Evolutionary conservation across 2,329 filamentous ascomycete species (phyloP).

Genomic region (Onygena corvina): DNA sequence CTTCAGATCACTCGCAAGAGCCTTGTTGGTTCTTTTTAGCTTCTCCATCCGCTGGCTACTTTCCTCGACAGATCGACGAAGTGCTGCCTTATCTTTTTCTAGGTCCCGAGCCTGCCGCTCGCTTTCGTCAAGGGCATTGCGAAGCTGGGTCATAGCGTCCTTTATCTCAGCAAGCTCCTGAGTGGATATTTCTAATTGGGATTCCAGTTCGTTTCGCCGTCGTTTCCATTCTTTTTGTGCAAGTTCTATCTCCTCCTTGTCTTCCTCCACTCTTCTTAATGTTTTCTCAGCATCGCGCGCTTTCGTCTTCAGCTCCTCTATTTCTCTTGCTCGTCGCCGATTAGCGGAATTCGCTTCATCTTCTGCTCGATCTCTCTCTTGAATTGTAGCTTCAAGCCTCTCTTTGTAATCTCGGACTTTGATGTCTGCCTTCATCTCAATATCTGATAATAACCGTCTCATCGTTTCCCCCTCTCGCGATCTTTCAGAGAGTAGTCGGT

Average conservation of each 20-base stretch:
- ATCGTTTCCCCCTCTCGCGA: constrained; percentile 91
- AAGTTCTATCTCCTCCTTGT: constrained; percentile 65
- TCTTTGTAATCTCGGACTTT: constrained; percentile 81
- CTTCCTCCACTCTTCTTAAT: constrained; percentile 56
- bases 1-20: constrained; percentile 48
- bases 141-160: constrained; percentile 62
- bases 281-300: constrained; percentile 72
- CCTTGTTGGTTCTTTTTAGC: constrained; percentile 55
- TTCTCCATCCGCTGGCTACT: constrained; percentile 66
- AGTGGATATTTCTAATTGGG: constrained; percentile 52
- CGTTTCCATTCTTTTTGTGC: constrained; percentile 63
- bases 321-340: constrained; percentile 64
- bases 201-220: constrained; percentile 64
- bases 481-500: constrained; percentile 72
- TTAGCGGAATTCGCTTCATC: constrained; percentile 74
- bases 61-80: constrained; percentile 67
- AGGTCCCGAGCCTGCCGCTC: constrained; percentile 73
- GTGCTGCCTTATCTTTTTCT: constrained; percentile 67
- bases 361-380: constrained; percentile 84
- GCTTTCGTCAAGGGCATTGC: constrained; percentile 70
- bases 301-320: constrained; percentile 71
- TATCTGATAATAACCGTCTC: constrained; percentile 74
- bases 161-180: constrained; percentile 67
- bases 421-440: constrained; percentile 67
- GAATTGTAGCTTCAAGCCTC: constrained; percentile 77